Evolutionary conservation across 2,329 filamentous ascomycete genomes (phyloP).

Genomic region (Ophiostoma australiae): DNA sequence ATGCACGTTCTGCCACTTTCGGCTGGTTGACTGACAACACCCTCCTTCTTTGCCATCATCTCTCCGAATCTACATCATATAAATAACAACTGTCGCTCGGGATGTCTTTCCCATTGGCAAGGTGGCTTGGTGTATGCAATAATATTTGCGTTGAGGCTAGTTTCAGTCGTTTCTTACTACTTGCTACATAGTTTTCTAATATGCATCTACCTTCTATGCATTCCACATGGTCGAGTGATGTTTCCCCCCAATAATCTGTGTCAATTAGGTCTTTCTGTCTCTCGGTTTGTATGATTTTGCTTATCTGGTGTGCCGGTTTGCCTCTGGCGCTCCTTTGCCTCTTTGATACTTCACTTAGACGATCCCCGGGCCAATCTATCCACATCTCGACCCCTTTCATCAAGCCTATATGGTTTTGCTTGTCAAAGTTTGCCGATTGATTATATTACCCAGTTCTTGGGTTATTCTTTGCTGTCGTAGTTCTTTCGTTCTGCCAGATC

Average conservation of each 20-base stretch:
- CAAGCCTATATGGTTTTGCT: background rate
- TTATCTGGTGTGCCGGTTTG: background rate
- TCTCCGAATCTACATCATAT: background rate
- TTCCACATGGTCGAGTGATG: no score
- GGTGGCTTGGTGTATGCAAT: background rate
- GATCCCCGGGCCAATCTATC: background rate
- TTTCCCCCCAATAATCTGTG: no score
- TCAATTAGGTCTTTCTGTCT: no score
- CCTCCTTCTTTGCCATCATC: background rate
- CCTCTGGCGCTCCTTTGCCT: background rate
- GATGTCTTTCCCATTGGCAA: constrained; percentile 2
- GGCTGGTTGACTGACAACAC: background rate
- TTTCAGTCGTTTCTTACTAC: background rate
- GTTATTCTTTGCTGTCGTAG: background rate
- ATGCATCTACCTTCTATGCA: background rate
- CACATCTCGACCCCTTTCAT: background rate
- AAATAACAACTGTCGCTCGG: background rate
- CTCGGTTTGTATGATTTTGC: background rate
- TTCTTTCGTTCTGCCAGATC: constrained; percentile 7
- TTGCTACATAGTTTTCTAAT: background rate
- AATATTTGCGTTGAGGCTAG: background rate
- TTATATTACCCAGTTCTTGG: background rate
- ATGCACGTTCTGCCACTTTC: background rate
- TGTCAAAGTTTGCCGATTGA: background rate
- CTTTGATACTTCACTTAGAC: background rate